Conservation (phyloP, 331 rosid species). For the Phaseolus coccineus region DNA sequence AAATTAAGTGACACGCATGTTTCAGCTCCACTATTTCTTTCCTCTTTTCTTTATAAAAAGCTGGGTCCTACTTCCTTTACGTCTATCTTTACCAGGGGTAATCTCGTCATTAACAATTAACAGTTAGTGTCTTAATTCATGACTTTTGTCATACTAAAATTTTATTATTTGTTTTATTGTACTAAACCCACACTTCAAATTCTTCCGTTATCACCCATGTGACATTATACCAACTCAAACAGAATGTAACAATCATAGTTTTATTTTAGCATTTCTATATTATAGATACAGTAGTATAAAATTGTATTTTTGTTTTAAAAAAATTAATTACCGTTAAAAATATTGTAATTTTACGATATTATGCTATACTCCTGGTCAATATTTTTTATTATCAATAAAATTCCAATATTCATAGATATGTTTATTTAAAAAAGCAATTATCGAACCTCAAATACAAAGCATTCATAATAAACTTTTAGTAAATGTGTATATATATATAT, state of each 20-base stretch:
- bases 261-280: background rate
- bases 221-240: background rate
- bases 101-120: background rate
- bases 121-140: background rate
- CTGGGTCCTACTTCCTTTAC: constrained; percentile 40
- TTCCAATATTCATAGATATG: too few relatives aligned
- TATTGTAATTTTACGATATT: too few relatives aligned
- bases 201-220: background rate
- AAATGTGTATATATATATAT: background rate
- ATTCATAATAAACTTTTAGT: too few relatives aligned
- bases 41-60: background rate
- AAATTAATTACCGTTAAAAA: too few relatives aligned
- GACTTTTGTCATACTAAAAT: background rate
- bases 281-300: background rate
- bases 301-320: background rate
- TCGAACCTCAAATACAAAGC: too few relatives aligned
- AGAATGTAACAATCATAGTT: background rate
- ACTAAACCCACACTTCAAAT: background rate
- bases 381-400: too few relatives aligned
- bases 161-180: too few relatives aligned
- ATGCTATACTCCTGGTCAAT: too few relatives aligned
- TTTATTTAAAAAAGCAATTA: too few relatives aligned
- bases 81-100: background rate
- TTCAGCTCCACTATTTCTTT: constrained; percentile 19
- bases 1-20: constrained; percentile 11